Evolutionary conservation across 2,329 filamentous ascomycete species (phyloP).

Genomic region (Bimuria novae-zelandiae): DNA sequence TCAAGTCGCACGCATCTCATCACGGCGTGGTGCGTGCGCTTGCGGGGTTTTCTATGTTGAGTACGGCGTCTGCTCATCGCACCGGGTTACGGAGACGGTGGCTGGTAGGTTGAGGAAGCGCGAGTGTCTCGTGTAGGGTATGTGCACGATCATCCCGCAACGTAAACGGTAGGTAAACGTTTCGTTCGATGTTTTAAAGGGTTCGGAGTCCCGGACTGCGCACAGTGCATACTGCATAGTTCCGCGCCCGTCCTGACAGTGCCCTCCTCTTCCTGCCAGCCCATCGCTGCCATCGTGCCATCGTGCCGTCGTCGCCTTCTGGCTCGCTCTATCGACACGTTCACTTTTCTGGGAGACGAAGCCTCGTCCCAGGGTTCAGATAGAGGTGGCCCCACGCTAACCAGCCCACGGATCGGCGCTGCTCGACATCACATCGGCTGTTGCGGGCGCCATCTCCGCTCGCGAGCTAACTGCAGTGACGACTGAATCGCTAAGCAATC

Average conservation of each 20-base stretch:
- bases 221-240: background rate
- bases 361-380: background rate
- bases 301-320: background rate
- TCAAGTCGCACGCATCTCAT: constrained; percentile 1
- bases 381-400: background rate
- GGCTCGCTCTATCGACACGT: background rate
- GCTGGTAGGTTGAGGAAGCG: background rate
- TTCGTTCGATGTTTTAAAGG: constrained; percentile 8
- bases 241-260: background rate
- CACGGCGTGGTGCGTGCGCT: background rate
- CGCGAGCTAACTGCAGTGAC: background rate
- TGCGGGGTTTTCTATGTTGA: background rate
- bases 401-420: background rate
- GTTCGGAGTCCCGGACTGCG: background rate
- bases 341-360: background rate
- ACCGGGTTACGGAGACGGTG: background rate
- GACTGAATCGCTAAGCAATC: constrained; percentile 3
- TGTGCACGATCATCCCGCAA: background rate
- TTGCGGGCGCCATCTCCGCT: background rate
- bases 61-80: background rate
- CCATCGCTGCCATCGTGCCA: background rate
- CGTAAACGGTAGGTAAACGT: background rate
- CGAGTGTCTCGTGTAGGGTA: constrained; percentile 1
- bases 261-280: background rate
- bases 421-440: constrained; percentile 8